These are phyloP conservation scores for Priceomyces castillae DNA, from an alignment of 805 yeast species.

Conservation along the genomic window DNA sequence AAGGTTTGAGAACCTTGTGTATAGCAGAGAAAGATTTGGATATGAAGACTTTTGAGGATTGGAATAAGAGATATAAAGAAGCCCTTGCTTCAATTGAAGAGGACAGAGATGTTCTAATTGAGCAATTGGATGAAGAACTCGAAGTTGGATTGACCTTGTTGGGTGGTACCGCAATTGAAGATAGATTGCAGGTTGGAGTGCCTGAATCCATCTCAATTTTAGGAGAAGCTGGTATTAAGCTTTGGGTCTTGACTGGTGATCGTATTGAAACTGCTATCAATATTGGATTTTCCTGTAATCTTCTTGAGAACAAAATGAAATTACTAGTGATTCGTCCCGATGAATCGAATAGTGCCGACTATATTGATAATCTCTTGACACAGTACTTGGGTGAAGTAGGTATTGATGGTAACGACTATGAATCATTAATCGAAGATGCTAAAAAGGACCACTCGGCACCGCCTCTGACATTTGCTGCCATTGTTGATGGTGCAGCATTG, in stretches of 20 bases:
- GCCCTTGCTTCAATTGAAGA: conserved; percentile 55
- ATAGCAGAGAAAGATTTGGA: conserved; percentile 57
- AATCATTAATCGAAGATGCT: conserved; percentile 48
- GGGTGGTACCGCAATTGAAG: conserved; percentile 85
- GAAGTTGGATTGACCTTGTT: conserved; percentile 56
- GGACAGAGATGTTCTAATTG: conserved; percentile 58
- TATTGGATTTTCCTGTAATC: conserved; percentile 76
- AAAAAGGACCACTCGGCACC: conserved; percentile 66
- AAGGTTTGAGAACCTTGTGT: conserved; percentile 76
- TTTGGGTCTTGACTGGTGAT: conserved; percentile 85
- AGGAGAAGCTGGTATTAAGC: conserved; percentile 70
- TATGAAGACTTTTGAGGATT: conserved; percentile 43
- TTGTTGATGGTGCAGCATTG: conserved; percentile 71
- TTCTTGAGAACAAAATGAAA: conserved; percentile 66
- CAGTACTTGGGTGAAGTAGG: conserved; percentile 49
- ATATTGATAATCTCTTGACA: conserved; percentile 40
- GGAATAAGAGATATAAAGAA: conserved; percentile 56
- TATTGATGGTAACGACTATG: conserved; percentile 23
- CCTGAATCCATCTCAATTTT: conserved; percentile 68
- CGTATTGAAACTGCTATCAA: conserved; percentile 81
- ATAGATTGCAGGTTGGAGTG: conserved; percentile 73
- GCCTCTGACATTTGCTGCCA: conserved; percentile 51
- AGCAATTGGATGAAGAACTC: conserved; percentile 52
- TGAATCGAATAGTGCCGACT: conserved; percentile 47
- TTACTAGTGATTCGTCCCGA: conserved; percentile 59